Evolutionary conservation across 257 asterid genomes (phyloP).

Genomic region (Capsicum pubescens): DNA sequence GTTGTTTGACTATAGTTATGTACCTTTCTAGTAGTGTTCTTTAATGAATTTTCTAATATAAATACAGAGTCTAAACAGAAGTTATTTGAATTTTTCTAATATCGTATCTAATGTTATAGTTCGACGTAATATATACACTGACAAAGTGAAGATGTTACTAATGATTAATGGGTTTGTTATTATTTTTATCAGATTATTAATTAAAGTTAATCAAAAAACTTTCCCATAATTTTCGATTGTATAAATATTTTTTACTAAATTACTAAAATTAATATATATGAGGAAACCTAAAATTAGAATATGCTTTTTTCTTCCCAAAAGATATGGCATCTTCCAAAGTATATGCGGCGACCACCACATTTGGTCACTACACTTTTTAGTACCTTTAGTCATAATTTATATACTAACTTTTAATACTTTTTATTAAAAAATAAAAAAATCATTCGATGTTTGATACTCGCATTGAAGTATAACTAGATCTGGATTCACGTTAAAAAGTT

Average conservation of each 20-base stretch:
- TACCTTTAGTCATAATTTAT: not conserved
- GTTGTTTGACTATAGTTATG: not conserved
- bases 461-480: too few species aligned
- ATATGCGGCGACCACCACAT: slow-evolving; percentile 60
- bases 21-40: not conserved
- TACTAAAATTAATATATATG: not conserved
- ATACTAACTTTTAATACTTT: not conserved
- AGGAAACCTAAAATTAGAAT: slow-evolving; percentile 30
- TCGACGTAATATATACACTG: not conserved
- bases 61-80: not conserved
- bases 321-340: slow-evolving; percentile 51
- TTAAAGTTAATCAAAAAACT: not conserved
- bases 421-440: too few species aligned
- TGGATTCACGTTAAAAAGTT: too few species aligned
- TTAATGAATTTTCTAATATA: not conserved
- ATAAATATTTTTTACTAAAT: not conserved
- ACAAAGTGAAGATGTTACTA: not conserved
- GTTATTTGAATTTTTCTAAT: not conserved
- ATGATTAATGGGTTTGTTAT: not conserved
- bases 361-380: slow-evolving; percentile 39
- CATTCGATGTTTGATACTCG: too few species aligned
- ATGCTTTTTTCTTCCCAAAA: slow-evolving; percentile 34
- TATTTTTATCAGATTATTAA: not conserved
- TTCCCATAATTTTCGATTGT: not conserved
- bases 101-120: not conserved